Evolutionary conservation across 306 rosid species (phyloP).

Genomic region (Mimosa bimucronata): DNA sequence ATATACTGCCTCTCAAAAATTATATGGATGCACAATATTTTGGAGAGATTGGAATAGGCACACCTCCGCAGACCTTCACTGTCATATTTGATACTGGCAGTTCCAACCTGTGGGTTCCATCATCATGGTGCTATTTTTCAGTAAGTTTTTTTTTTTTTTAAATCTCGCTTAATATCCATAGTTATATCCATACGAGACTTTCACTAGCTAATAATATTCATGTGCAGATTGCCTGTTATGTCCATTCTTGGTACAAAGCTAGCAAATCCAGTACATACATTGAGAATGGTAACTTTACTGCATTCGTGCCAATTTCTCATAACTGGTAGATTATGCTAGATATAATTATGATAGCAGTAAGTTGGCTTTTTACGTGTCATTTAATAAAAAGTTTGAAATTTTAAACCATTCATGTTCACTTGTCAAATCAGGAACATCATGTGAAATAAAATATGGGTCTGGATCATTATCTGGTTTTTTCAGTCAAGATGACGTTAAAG

Average conservation of each 20-base stretch:
- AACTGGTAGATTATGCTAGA: conserved; percentile 7
- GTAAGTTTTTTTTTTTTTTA: conserved; percentile 47
- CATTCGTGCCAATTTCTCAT: neutral
- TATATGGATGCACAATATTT: conserved; percentile 86
- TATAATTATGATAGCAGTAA: conserved; percentile 9
- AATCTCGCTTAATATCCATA: conserved; percentile 15
- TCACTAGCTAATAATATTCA: conserved; percentile 20
- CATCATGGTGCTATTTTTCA: conserved; percentile 78
- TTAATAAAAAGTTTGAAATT: neutral
- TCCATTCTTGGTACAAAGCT: conserved; percentile 75
- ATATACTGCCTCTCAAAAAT: conserved; percentile 62
- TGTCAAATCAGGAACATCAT: conserved; percentile 67
- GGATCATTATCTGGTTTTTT: conserved; percentile 87
- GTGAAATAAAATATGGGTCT: conserved; percentile 74
- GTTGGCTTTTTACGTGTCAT: conserved; percentile 2
- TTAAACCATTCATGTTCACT: conserved; percentile 29
- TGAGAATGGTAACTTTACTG: conserved; percentile 54
- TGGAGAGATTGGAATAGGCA: conserved; percentile 87
- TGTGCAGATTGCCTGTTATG: conserved; percentile 76
- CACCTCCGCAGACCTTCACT: conserved; percentile 81
- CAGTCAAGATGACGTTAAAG: conserved; percentile 77
- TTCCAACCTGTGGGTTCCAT: conserved; percentile 94
- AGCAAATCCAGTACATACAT: conserved; percentile 64
- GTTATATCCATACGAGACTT: conserved; percentile 8
- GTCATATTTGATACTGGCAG: conserved; percentile 93